Evolutionary conservation across 768 basidiomycete genomes (phyloP).

Genomic region (Auriculariales sp.): DNA sequence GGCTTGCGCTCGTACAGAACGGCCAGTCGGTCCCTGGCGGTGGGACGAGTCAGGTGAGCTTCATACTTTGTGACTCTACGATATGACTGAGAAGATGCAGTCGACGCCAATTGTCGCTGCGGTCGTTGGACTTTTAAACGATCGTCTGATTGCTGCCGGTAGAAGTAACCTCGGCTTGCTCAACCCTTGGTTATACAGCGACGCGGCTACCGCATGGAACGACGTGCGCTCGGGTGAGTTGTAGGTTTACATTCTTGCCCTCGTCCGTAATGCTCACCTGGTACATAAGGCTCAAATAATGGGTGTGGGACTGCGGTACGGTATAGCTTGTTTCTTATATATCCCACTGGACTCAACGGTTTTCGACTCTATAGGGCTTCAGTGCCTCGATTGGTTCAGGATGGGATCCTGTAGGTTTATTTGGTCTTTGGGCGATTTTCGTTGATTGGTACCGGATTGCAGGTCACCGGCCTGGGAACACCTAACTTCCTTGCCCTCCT

Average conservation of each 20-base stretch:
- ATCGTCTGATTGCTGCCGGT: slow-evolving; percentile 13
- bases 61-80: too few relatives aligned
- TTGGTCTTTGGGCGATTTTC: background rate
- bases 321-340: slow-evolving; percentile 8
- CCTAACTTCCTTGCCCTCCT: too few relatives aligned
- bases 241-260: background rate
- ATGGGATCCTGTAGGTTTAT: slow-evolving; percentile 13
- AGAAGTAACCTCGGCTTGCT: slow-evolving; percentile 10
- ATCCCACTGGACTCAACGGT: background rate
- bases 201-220: slow-evolving; percentile 10
- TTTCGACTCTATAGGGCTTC: slow-evolving; percentile 17
- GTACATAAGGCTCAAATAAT: slow-evolving; percentile 2
- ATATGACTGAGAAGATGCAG: slow-evolving; percentile 8
- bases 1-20: slow-evolving; percentile 7
- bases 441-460: background rate
- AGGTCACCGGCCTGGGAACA: slow-evolving; percentile 9
- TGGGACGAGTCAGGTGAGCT: too few relatives aligned
- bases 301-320: slow-evolving; percentile 9
- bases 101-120: slow-evolving; percentile 17
- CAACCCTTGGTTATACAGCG: slow-evolving; percentile 10
- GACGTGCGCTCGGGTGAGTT: background rate
- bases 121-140: slow-evolving; percentile 17
- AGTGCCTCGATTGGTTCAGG: slow-evolving; percentile 12
- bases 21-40: background rate
- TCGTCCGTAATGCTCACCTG: slow-evolving; percentile 1